Conservation (phyloP, 305 asterid genomes). For the Fraxinus velutina region DNA sequence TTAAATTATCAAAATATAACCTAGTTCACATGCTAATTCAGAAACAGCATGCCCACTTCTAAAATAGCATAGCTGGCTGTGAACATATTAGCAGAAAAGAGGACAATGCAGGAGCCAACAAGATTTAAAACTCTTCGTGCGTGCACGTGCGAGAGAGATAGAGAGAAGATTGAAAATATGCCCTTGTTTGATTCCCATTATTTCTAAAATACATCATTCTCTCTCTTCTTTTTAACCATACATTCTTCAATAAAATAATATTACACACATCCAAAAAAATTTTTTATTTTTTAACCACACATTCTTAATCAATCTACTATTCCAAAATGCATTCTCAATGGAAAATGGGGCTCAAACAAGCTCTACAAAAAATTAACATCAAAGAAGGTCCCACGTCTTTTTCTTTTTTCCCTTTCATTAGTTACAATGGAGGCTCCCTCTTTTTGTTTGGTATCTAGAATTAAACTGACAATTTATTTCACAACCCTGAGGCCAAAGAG, state of each 20-base stretch:
- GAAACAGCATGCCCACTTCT: not conserved
- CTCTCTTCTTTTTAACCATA: no score
- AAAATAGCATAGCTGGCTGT: not conserved
- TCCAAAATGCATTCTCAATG: no score
- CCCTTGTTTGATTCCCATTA: no score
- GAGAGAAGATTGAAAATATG: not conserved
- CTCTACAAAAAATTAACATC: not conserved
- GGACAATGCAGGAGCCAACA: slow-evolving; percentile 2
- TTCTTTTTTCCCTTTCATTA: not conserved
- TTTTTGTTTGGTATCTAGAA: not conserved
- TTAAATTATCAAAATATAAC: not conserved
- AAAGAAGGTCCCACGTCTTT: not conserved
- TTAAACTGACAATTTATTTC: not conserved
- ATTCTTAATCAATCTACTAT: no score
- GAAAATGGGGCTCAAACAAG: no score
- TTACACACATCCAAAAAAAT: no score
- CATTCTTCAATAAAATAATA: no score
- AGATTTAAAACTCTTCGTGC: not conserved
- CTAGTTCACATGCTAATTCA: not conserved
- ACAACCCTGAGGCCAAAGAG: not conserved
- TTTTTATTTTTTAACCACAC: no score
- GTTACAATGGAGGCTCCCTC: not conserved
- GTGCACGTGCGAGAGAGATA: not conserved
- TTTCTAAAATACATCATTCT: not conserved
- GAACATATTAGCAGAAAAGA: not conserved